phyloP scores from a whole-genome alignment of 2,329 filamentous ascomycete genomes.

The Colletotrichum australisinense region DNA sequence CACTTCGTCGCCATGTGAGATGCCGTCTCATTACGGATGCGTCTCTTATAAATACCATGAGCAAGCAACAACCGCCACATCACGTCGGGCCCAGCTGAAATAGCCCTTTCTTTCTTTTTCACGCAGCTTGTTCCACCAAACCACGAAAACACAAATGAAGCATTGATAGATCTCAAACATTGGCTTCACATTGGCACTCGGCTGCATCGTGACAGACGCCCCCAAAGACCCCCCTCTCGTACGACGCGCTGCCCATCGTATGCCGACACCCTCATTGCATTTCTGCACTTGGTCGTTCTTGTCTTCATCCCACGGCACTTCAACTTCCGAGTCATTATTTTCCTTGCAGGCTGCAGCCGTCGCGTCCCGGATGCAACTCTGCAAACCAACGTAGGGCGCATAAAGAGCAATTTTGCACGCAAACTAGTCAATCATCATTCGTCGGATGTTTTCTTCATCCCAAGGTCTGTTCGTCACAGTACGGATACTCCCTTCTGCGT shows the following conservation, averaged over 20 bases:
- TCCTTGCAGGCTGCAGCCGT: not conserved
- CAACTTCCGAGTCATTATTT: not conserved
- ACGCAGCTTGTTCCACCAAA: slow-evolving; percentile 4
- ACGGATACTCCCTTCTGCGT: not conserved
- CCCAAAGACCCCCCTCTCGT: not conserved
- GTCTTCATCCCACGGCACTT: not conserved
- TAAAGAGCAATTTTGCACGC: not conserved
- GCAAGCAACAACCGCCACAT: not conserved
- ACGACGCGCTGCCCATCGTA: not conserved
- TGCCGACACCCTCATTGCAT: not conserved
- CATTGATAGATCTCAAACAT: slow-evolving; percentile 29
- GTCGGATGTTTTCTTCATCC: not conserved
- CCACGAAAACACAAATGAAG: slow-evolving; percentile 2
- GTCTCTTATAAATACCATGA: not conserved
- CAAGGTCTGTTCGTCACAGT: not conserved
- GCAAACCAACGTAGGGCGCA: not conserved
- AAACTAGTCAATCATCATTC: not conserved
- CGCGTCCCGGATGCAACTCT: not conserved
- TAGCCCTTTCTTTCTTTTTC: slow-evolving; percentile 1
- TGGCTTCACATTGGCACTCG: slow-evolving; percentile 21
- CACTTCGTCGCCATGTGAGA: not conserved
- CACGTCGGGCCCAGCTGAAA: slow-evolving; percentile 2
- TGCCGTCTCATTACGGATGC: not conserved
- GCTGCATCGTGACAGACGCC: not conserved
- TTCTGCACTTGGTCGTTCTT: not conserved